phyloP scores from a whole-genome alignment of 495 filamentous ascomycete genomes.

The Neurospora sp. region DNA sequence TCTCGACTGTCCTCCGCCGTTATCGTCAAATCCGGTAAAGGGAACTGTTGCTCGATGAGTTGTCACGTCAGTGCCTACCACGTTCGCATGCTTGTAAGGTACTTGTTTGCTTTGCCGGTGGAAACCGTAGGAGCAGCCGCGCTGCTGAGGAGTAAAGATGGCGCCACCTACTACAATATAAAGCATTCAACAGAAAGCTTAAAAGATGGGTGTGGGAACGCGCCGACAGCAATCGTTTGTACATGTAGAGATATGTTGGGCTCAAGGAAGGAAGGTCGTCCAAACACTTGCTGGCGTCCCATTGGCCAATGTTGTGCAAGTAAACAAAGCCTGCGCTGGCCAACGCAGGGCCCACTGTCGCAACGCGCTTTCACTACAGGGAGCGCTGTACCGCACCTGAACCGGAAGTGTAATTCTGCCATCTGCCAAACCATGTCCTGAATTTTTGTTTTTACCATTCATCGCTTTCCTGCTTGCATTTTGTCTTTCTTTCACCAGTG shows the following conservation, averaged over 20 bases:
- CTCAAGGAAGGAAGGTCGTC: neutral
- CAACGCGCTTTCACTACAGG: constrained; percentile 13
- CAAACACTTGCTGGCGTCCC: neutral
- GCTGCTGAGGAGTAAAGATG: neutral
- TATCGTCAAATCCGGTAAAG: neutral
- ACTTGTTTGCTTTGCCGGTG: neutral
- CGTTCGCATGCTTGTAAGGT: neutral
- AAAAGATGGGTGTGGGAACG: no score
- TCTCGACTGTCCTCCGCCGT: neutral
- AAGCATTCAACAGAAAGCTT: neutral
- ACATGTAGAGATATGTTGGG: neutral
- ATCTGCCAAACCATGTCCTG: neutral
- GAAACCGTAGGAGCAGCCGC: neutral
- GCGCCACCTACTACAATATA: neutral
- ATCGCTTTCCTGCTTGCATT: neutral
- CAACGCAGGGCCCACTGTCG: neutral
- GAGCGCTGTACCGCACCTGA: neutral
- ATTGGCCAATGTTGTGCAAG: constrained; percentile 17
- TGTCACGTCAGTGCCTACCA: neutral
- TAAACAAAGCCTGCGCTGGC: constrained; percentile 18
- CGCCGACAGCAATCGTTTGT: no score
- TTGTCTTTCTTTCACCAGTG: neutral
- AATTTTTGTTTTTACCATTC: neutral
- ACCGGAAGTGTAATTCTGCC: neutral
- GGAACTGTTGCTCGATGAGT: neutral